Evolutionary conservation across 495 filamentous ascomycete genomes (phyloP), one percentile per base, ranked within the genome.

Genomic region (Aspergillus bridgeri): DNA sequence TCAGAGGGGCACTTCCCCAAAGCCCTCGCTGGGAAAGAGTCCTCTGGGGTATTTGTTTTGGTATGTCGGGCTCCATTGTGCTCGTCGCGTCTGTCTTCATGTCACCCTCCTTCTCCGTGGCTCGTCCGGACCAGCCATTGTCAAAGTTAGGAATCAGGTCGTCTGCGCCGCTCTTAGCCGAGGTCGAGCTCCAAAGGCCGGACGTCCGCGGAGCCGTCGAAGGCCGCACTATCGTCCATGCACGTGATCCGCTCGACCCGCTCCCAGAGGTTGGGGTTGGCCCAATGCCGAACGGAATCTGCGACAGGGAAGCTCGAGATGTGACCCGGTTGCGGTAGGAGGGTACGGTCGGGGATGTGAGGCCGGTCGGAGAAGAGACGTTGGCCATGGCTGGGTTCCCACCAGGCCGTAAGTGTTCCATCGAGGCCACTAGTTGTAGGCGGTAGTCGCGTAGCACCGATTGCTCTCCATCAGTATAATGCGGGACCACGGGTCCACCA

Each of bases 401-500:
- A n/a, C 80, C 76, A 6, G 82, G 77, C 9, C 87, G 83, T 5
- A 96, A 77, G 66, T 97, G 92, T 20, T 96, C 92, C 1, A 84
- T 87, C 25, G 87, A 92, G 23, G 89, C 89, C 15, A 88, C 76
- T 18, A 95, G 65, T 64, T 85, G 86, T 53, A 97, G 75, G 43
- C 90, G 86, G 65, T 95, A 97, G 29, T 86, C 74, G n/a, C 83
- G 79, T 27, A 76, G 65, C 43, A 81, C 59, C 42, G 77, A 69
- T 33, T 68, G 52, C 54, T 78, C 75, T 46, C 44, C 42, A 8
- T 27, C 2, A 42, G 59, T 47, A 61, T 56, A 33, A 63, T 63
- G 56, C 42, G 58, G 52, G 24, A 63, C 17, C 29, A 61, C 60
- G 22, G 60, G 68, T 49, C 69, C 53, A 51, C 44, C 49, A 3